phyloP scores from a whole-genome alignment of 768 basidiomycete species.

The Termitomyces sp. region DNA sequence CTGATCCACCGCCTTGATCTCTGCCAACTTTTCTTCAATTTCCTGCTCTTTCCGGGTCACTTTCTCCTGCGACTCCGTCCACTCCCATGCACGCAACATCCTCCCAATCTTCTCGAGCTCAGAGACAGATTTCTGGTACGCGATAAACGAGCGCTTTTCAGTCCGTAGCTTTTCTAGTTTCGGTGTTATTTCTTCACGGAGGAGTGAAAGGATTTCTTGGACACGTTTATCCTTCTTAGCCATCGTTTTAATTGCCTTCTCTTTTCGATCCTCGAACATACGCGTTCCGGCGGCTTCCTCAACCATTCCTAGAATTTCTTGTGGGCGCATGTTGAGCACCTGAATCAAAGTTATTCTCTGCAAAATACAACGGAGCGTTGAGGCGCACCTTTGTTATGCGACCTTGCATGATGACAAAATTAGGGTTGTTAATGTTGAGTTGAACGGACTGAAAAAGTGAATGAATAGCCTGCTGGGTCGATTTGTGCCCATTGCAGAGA shows the following conservation, averaged over 20 bases:
- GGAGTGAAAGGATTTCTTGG: conserved; percentile 75
- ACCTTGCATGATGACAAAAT: conserved; percentile 99
- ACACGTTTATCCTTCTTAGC: conserved; percentile 95
- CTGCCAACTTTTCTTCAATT: conserved; percentile 43
- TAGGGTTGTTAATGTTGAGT: conserved; percentile 99
- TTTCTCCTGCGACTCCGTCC: conserved; percentile 57
- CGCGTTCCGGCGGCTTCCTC: conserved; percentile 98
- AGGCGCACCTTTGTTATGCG: conserved; percentile 87
- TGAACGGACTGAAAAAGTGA: conserved; percentile 94
- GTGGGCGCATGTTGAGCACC: conserved; percentile 97
- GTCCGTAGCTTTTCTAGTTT: conserved; percentile 86
- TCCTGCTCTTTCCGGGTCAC: conserved; percentile 51
- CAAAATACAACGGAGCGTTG: background rate
- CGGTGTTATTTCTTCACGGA: conserved; percentile 88
- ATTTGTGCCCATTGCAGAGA: conserved; percentile 92
- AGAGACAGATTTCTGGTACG: conserved; percentile 82
- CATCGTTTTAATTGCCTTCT: conserved; percentile 95
- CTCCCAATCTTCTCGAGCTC: conserved; percentile 86
- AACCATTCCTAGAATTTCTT: conserved; percentile 97
- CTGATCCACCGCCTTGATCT: conserved; percentile 40
- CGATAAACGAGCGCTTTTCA: conserved; percentile 85
- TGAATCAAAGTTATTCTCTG: conserved; percentile 15
- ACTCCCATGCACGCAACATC: conserved; percentile 84
- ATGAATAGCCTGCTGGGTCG: conserved; percentile 79
- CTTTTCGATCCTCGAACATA: conserved; percentile 98